phyloP scores from a whole-genome alignment of 2,329 filamentous ascomycete genomes.

The Colletotrichum shisoi region DNA sequence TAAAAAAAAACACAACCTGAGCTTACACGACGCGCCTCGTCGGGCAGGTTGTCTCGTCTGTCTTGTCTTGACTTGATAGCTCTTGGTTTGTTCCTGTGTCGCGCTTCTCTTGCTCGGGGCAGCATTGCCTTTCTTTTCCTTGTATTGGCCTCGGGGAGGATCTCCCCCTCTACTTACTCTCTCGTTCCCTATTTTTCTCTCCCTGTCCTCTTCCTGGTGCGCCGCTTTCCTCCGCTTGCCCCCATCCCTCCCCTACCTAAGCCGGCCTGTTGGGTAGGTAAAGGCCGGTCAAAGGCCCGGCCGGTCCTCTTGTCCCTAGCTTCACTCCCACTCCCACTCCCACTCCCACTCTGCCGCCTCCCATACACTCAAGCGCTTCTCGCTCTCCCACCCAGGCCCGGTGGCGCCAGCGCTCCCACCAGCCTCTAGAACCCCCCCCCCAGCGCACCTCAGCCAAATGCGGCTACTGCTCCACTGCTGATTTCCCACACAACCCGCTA shows the following conservation, averaged over 20 bases:
- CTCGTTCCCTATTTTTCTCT: neutral
- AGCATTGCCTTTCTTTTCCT: neutral
- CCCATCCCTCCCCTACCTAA: neutral
- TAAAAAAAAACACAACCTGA: neutral
- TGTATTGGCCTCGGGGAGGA: no score
- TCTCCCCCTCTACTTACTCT: neutral
- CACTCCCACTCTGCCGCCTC: neutral
- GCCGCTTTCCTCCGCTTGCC: conserved; percentile 12
- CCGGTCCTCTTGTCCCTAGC: conserved; percentile 2
- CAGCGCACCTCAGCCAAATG: conserved; percentile 24
- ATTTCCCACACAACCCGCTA: conserved; percentile 31
- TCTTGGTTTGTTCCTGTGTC: neutral
- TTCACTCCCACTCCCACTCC: neutral
- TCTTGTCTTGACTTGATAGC: conserved; percentile 8
- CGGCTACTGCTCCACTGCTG: conserved; percentile 36
- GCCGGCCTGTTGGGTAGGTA: neutral
- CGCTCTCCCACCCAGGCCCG: neutral
- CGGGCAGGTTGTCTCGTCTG: neutral
- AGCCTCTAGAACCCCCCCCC: conserved; percentile 9
- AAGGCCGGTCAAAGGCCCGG: conserved; percentile 10
- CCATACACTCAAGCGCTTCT: no score
- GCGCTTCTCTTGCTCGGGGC: conserved; percentile 14
- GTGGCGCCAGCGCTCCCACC: conserved; percentile 1
- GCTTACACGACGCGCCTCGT: conserved; percentile 14
- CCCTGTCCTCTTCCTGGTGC: conserved; percentile 1